phyloP scores from a whole-genome alignment of 1,139 yeast species.

The Spencermartinsiella ligniputridi region DNA sequence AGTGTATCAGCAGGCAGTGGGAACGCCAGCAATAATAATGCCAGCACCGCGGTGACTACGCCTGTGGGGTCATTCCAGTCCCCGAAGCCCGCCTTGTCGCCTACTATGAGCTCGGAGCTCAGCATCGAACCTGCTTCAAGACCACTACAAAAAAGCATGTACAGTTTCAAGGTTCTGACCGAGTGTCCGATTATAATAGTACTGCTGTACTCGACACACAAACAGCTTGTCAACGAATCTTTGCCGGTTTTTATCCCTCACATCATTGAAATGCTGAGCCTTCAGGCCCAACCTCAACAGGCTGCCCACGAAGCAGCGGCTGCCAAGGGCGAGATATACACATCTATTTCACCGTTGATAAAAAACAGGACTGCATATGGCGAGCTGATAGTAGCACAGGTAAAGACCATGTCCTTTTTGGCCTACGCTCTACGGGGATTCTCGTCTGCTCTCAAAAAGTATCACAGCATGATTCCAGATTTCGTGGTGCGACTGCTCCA shows the following conservation, averaged over 20 bases:
- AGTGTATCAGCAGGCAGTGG: slow-evolving; percentile 27
- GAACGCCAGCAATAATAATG: slow-evolving; percentile 16
- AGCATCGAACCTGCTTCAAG: slow-evolving; percentile 38
- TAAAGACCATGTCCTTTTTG: slow-evolving; percentile 90
- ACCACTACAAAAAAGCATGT: slow-evolving; percentile 52
- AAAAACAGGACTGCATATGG: slow-evolving; percentile 76
- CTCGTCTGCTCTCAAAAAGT: slow-evolving; percentile 60
- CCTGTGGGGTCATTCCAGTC: slow-evolving; percentile 34
- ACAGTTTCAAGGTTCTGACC: slow-evolving; percentile 84
- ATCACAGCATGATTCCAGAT: slow-evolving; percentile 73
- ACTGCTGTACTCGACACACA: slow-evolving; percentile 81
- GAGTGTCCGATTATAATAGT: slow-evolving; percentile 98
- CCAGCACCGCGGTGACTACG: slow-evolving; percentile 20
- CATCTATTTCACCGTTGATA: slow-evolving; percentile 60
- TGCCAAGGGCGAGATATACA: slow-evolving; percentile 48
- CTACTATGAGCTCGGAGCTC: slow-evolving; percentile 36
- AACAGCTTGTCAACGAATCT: slow-evolving; percentile 64
- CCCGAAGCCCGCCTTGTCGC: slow-evolving; percentile 39
- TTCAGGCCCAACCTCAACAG: slow-evolving; percentile 74
- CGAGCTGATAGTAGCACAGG: slow-evolving; percentile 92
- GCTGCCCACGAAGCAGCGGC: slow-evolving; percentile 61
- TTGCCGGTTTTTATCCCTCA: slow-evolving; percentile 78
- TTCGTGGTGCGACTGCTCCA: slow-evolving; percentile 79
- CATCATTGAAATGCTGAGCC: slow-evolving; percentile 65
- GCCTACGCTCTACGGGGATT: slow-evolving; percentile 91